phyloP scores from a whole-genome alignment of 2,329 filamentous ascomycete genomes.

The Venturia carpophila region DNA sequence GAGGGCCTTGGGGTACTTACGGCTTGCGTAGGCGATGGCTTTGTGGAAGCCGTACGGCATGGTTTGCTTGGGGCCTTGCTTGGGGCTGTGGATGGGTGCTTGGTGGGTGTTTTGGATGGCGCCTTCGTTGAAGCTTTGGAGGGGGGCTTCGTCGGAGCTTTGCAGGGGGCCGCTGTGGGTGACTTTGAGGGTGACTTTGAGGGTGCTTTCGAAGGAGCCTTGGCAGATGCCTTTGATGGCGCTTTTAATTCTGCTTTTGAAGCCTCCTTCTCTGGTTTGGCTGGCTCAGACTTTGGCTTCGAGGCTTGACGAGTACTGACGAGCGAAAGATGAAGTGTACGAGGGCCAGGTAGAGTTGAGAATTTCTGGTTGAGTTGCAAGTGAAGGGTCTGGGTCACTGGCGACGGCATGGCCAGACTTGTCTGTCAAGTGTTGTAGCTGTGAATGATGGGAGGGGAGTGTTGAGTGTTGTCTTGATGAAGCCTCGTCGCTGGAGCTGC shows the following conservation, averaged over 20 bases:
- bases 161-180: neutral
- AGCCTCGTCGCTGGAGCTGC: neutral
- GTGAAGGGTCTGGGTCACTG: neutral
- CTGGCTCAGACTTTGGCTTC: neutral
- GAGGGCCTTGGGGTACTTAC: no score
- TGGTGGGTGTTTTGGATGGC: neutral
- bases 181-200: neutral
- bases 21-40: constrained; percentile 6
- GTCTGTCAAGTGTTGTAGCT: neutral
- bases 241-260: neutral
- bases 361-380: neutral
- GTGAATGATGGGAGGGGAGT: neutral
- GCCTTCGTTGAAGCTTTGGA: neutral
- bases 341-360: neutral
- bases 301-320: neutral
- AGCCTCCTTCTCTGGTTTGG: neutral
- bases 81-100: neutral
- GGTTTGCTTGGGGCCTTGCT: neutral
- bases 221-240: neutral
- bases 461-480: neutral
- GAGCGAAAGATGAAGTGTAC: neutral
- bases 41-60: constrained; percentile 10
- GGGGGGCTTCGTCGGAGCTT: neutral
- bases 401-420: neutral
- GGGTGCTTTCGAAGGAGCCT: neutral